Evolutionary conservation across 73 alveolate genomes (phyloP).

Genomic region (Paramecium primaurelia): DNA sequence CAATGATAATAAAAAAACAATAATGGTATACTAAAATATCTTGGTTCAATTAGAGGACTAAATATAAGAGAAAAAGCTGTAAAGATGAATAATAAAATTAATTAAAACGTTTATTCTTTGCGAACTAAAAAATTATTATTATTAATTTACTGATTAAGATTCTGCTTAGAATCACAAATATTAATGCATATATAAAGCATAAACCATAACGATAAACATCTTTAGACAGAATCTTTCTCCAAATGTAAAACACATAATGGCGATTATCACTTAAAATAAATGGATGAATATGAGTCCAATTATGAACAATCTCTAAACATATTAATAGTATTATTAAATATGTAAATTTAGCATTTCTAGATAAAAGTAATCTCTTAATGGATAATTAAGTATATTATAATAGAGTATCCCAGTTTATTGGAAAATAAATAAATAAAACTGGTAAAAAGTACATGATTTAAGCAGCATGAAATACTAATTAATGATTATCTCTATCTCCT

Average conservation of each 20-base stretch:
- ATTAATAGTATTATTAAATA: neutral
- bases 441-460: slow-evolving; percentile 12
- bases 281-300: slow-evolving; percentile 52
- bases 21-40: slow-evolving; percentile 36
- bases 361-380: neutral
- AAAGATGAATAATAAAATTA: neutral
- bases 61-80: neutral
- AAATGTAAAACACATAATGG: slow-evolving; percentile 66
- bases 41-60: slow-evolving; percentile 27
- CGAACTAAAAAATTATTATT: neutral
- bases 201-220: neutral
- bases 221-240: slow-evolving; percentile 57
- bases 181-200: slow-evolving; percentile 11
- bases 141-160: neutral
- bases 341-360: neutral
- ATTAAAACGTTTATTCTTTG: neutral
- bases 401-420: too few species aligned
- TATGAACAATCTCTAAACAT: neutral
- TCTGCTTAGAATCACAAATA: neutral
- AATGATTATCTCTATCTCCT: slow-evolving; percentile 54
- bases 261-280: slow-evolving; percentile 63
- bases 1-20: neutral
- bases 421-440: too few species aligned
- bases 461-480: neutral
- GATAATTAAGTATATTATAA: neutral